These are phyloP conservation scores for Penicillium hesseltinei DNA, from an alignment of 2,329 filamentous ascomycete species.

Conservation along the genomic window DNA sequence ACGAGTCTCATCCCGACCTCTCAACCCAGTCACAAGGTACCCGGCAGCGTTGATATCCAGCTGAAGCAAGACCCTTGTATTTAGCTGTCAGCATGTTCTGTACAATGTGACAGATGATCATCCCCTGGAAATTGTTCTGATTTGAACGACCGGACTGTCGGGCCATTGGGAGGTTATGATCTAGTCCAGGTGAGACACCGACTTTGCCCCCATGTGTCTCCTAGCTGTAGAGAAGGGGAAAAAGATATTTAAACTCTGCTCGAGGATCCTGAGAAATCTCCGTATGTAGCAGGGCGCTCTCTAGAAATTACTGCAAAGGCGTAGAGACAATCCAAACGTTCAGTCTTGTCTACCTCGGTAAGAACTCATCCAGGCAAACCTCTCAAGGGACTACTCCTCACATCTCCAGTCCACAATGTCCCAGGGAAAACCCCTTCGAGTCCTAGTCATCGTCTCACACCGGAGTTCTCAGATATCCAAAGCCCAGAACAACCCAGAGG, in stretches of 20 bases:
- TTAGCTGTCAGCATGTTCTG: not conserved
- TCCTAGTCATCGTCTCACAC: constrained; percentile 26
- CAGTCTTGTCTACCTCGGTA: not conserved
- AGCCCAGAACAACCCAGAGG: constrained; percentile 19
- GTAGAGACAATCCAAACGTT: not conserved
- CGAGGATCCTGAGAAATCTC: not conserved
- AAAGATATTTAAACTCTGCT: not conserved
- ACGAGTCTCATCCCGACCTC: not conserved
- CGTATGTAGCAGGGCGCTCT: not conserved
- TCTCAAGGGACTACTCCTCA: not conserved
- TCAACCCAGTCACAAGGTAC: constrained; percentile 6
- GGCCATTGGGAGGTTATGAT: constrained; percentile 11
- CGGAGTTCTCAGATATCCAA: constrained; percentile 18
- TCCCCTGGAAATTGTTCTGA: not conserved
- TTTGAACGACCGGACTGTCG: not conserved
- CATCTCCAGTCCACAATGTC: constrained; percentile 5
- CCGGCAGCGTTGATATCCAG: constrained; percentile 4
- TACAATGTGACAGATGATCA: not conserved
- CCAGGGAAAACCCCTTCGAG: constrained; percentile 19
- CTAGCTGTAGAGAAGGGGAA: not conserved
- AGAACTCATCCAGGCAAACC: not conserved
- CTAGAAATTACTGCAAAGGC: not conserved
- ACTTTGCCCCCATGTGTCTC: not conserved
- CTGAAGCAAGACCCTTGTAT: not conserved
- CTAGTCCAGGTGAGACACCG: constrained; percentile 3